Base-by-base conservation (phyloP, 495 filamentous ascomycete species). In the Peziza echinospora region DNA sequence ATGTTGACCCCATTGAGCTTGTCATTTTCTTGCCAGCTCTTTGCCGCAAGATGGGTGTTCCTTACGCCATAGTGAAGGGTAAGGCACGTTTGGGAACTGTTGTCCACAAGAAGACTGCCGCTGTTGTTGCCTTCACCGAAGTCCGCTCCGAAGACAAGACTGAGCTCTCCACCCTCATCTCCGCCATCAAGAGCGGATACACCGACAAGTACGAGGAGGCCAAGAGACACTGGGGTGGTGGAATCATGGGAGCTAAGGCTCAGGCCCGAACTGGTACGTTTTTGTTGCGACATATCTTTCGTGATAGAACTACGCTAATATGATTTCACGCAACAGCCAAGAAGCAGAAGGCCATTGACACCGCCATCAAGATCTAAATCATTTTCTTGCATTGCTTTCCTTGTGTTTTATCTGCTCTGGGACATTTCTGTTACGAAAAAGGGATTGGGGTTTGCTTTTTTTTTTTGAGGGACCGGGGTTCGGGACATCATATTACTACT, bases 71-170 rank as follows among this genome's bases (percentile, higher is more conserved):
- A 61, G 77, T 96, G 62, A 99, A 96, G 80, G 91, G 91, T 68
- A 99, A 99, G 79, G 87, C 91, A 55, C 77, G 91, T 67, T 82
- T 96, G 59, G 91, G 91, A 58, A 93, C 89, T 50, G 85, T 96
- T 58, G 86, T 99, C 60, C 91, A 96, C 82, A 91, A 99, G 77
- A 99, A 97, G 91, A 96, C 91, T 53, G 82, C 91, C 64, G 85
- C 91, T 53, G 91, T 93, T 46, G 76, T 96, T 54, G 89, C 87
- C 61, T 61, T 99, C 55, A 93, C 91, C 46, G 91, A 99, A 72
- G 81, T 87, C 60, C 85, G 89, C 65, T 73, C 77, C 34, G 91
- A 96, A 74, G 91, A 99, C 76, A 93, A 94, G 77, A 72, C 70
- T 55, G 91, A 96, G 73, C 80, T 96, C 56, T 75, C 83, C 65